A percentile compares a stretch with the other conserved stretches of the same genome.
phyloP scores from a whole-genome alignment of 257 asterid species.

The Solanum peruvianum region DNA sequence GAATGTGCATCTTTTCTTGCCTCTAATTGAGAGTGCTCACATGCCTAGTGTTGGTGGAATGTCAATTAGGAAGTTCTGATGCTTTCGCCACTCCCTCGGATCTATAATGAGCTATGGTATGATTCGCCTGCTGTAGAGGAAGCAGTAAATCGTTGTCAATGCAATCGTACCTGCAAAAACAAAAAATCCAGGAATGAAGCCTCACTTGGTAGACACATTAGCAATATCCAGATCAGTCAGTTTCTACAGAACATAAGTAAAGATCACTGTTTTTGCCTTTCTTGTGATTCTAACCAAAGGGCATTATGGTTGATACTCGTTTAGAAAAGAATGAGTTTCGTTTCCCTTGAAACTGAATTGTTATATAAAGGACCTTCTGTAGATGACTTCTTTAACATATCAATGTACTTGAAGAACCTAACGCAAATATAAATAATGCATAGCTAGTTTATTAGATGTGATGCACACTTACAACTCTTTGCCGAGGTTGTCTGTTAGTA shows the following conservation, averaged over 20 bases:
- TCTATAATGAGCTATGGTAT: constrained; percentile 33
- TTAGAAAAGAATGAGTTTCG: background rate
- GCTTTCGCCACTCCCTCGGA: constrained; percentile 36
- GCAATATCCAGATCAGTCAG: background rate
- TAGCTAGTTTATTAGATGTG: background rate
- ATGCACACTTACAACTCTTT: background rate
- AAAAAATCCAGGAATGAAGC: background rate
- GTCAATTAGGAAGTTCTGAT: constrained; percentile 18
- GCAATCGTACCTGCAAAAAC: constrained; percentile 41
- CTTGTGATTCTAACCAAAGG: background rate
- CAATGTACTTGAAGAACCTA: background rate
- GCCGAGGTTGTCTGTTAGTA: constrained; percentile 25
- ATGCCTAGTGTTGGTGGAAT: background rate
- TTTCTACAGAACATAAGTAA: background rate
- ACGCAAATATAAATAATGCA: background rate
- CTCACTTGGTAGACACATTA: background rate
- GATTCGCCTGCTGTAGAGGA: constrained; percentile 19
- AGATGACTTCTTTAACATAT: background rate
- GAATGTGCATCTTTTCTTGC: background rate
- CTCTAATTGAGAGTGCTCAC: background rate
- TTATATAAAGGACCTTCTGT: background rate
- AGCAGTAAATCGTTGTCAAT: constrained; percentile 39
- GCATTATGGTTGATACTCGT: background rate
- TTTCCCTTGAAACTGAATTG: background rate
- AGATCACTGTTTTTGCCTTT: background rate